These are phyloP conservation scores for Babesia caballi DNA, from an alignment of 169 alveolate species.

Conservation along the genomic window DNA sequence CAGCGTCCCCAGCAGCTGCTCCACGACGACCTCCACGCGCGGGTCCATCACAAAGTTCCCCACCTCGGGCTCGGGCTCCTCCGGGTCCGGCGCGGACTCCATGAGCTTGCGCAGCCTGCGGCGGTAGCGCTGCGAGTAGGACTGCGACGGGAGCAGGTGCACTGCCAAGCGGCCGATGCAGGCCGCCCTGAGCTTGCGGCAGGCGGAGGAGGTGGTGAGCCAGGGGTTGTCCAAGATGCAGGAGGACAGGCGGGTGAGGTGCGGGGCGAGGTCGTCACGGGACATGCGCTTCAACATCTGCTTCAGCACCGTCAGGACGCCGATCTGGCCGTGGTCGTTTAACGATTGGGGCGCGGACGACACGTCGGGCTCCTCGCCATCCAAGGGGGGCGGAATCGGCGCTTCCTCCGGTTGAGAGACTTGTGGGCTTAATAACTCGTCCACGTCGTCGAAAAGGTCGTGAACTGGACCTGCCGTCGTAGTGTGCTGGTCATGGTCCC, in stretches of 20 bases:
- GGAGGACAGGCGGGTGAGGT: neutral
- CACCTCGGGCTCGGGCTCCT: neutral
- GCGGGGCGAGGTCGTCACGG: neutral
- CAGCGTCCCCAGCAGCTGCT: constrained; percentile 10
- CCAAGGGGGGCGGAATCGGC: neutral
- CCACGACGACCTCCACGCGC: constrained; percentile 26
- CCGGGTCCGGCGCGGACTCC: neutral
- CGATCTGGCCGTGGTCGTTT: constrained; percentile 42
- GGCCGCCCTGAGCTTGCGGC: constrained; percentile 34
- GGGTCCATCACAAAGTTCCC: neutral
- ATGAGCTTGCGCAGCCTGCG: constrained; percentile 9
- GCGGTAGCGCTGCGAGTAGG: constrained; percentile 19
- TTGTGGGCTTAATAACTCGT: too few species aligned
- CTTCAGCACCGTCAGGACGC: constrained; percentile 39
- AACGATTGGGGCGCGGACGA: neutral
- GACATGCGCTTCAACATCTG: constrained; percentile 53
- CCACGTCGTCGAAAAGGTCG: neutral
- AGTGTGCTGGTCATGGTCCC: too few species aligned
- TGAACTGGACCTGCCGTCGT: neutral
- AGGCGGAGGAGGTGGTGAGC: constrained; percentile 5
- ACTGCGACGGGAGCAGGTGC: constrained; percentile 36
- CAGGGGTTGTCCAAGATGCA: constrained; percentile 3
- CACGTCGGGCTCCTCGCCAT: neutral
- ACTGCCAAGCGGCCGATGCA: constrained; percentile 55
- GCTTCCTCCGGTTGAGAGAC: too few species aligned